Percentiles rank a stretch among this genome's conserved stretches.
phyloP scores from a whole-genome alignment of 2,329 filamentous ascomycete genomes.

The Phialophora chinensis region DNA sequence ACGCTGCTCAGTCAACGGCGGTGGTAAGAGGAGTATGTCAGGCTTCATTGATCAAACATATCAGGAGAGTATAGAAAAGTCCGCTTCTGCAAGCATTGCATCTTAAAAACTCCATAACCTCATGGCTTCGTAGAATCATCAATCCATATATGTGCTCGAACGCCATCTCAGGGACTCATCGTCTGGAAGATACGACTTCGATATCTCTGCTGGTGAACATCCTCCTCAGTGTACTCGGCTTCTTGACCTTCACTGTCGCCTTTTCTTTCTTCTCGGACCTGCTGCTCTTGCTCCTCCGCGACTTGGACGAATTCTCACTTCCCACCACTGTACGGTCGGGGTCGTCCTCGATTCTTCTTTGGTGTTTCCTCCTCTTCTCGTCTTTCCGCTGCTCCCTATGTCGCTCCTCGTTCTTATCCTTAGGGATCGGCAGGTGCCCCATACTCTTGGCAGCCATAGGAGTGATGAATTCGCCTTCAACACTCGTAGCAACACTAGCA shows the following conservation, averaged over 20 bases:
- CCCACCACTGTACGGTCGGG: conserved; percentile 30
- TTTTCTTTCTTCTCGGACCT: conserved; percentile 34
- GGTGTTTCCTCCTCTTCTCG: conserved; percentile 33
- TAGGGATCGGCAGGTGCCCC: conserved; percentile 44
- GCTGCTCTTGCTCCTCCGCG: conserved; percentile 28
- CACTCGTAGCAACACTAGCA: conserved; percentile 58
- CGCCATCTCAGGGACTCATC: conserved; percentile 10
- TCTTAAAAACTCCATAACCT: conserved; percentile 5
- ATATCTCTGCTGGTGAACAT: conserved; percentile 36
- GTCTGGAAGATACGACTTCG: conserved; percentile 21
- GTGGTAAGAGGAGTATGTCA: background rate
- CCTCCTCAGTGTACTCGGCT: conserved; percentile 44
- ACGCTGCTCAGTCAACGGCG: background rate
- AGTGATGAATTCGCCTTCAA: conserved; percentile 71
- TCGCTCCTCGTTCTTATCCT: conserved; percentile 35
- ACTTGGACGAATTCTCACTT: conserved; percentile 30
- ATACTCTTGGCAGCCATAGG: conserved; percentile 60
- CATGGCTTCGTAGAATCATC: conserved; percentile 19
- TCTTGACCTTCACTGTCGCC: conserved; percentile 43
- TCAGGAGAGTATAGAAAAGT: background rate
- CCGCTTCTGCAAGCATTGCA: conserved; percentile 14
- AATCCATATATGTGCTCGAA: background rate
- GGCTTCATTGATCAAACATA: background rate
- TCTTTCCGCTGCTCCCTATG: conserved; percentile 44
- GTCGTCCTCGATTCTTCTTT: conserved; percentile 32